phyloP scores from a whole-genome alignment of 2,329 filamentous ascomycete genomes.

The Aspergillus neoniger region DNA sequence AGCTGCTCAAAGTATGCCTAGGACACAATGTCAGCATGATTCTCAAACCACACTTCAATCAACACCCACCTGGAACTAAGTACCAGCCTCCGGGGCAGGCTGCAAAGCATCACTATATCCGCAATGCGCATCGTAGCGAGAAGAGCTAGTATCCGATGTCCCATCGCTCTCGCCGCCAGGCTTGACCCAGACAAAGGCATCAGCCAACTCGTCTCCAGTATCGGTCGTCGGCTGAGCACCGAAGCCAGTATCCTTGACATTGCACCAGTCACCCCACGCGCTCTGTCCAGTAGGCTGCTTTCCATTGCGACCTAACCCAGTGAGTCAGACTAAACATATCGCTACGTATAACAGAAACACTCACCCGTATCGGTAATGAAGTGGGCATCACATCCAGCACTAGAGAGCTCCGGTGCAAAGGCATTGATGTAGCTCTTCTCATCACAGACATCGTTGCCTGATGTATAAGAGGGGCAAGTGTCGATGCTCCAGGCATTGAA shows the following conservation, averaged over 20 bases:
- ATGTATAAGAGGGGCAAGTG: conserved; percentile 49
- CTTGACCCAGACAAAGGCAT: conserved; percentile 72
- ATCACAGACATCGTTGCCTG: conserved; percentile 53
- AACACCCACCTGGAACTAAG: conserved; percentile 61
- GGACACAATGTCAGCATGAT: background rate
- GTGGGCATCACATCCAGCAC: conserved; percentile 54
- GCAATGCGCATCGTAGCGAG: conserved; percentile 59
- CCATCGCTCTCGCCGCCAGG: conserved; percentile 61
- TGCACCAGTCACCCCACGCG: conserved; percentile 69
- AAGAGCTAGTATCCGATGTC: conserved; percentile 51
- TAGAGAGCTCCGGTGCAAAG: conserved; percentile 51
- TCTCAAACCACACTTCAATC: conserved; percentile 27
- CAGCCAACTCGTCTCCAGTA: conserved; percentile 60
- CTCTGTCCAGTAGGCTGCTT: conserved; percentile 60
- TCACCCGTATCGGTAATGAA: conserved; percentile 58
- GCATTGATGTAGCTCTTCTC: conserved; percentile 56
- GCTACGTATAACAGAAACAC: conserved; percentile 11
- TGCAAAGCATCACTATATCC: conserved; percentile 56
- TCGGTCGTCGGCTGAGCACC: conserved; percentile 64
- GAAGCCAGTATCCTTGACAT: conserved; percentile 64
- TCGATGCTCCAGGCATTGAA: conserved; percentile 58
- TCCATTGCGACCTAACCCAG: conserved; percentile 56
- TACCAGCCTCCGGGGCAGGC: conserved; percentile 69
- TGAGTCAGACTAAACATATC: background rate
- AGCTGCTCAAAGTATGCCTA: conserved; percentile 35